phyloP scores from a whole-genome alignment of 2,329 filamentous ascomycete species.

The Neonectria hederae region DNA sequence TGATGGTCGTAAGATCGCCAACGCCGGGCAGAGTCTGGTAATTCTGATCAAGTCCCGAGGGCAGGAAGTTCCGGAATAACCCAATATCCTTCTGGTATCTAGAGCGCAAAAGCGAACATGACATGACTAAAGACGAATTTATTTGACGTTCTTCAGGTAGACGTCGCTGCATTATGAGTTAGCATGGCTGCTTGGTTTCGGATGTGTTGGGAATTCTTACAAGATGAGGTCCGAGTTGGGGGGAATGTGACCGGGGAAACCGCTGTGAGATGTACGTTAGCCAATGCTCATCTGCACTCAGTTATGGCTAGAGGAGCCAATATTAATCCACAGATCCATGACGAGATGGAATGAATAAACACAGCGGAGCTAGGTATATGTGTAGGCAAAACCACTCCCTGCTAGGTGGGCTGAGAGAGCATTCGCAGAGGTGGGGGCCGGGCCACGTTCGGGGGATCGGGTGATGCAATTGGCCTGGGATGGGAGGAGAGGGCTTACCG shows the following conservation, averaged over 20 bases:
- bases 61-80: not conserved
- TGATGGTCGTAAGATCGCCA: not conserved
- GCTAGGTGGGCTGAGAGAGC: not conserved
- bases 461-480: conserved; percentile 17
- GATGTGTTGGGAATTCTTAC: conserved; percentile 62
- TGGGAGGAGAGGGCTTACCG: conserved; percentile 55
- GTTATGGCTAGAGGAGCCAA: conserved; percentile 4
- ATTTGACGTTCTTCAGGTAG: conserved; percentile 71
- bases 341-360: not conserved
- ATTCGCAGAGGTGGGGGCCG: not conserved
- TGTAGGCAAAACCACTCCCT: not conserved
- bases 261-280: conserved; percentile 59
- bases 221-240: conserved; percentile 80
- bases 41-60: not conserved
- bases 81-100: conserved; percentile 12
- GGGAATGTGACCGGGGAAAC: conserved; percentile 82
- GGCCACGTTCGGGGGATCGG: conserved; percentile 58
- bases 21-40: not conserved
- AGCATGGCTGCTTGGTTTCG: not conserved
- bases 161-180: conserved; percentile 65
- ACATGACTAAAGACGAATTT: conserved; percentile 27
- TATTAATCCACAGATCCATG: not conserved
- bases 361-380: not conserved
- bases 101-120: conserved; percentile 20
- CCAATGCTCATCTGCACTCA: not conserved